Evolutionary conservation across 345 rosid species (phyloP), one percentile per base, ranked within the genome.

Genomic region (Brassica nigra): DNA sequence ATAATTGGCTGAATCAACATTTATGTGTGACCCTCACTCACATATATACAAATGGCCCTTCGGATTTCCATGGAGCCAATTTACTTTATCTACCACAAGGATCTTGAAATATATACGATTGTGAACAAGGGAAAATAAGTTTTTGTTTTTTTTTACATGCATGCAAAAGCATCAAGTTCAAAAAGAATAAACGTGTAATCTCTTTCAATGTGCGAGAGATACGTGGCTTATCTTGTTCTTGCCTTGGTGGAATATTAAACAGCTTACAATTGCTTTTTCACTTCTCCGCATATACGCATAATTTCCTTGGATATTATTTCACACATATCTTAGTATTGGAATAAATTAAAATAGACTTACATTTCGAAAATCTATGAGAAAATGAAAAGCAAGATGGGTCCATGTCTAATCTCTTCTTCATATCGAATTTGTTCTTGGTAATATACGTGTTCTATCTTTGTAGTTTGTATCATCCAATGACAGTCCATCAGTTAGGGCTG

Each of bases 221-320:
- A 80, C 62, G 76, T 80, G 76, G 76, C 83, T 30, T 62, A 42
- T 80, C 71, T 4, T 74, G 12, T 68, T 68, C 27, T 55, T 31
- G 54, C 82, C 74, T 73, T 79, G 2, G 31, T 80, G 39, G 79
- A 80, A 80, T 80, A 75, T 74, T 37, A 69, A 68, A 74, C 66
- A 68, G 70, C 74, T 68, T 79, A 74, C 59, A 2, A 15, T 16
- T 80, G 12, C 49, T 30, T 80, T 80, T 80, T 63, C 67, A 28
- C 74, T 74, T 80, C 30, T 37, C 76, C 76, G 54, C 83, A 75
- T 75, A 80, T 80, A 80, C 78, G 83, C 83, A 80, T 75, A 63
- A 62, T 74, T 75, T 80, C 20, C 55, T 37, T 75, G 83, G 79
- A 80, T 80, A 80, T 75, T 80, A 74, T 80, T 68, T 80, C 49